A percentile compares a stretch with the other conserved stretches of the same genome.
These are phyloP conservation scores for Hyaloperonospora brassicae DNA, from an alignment of 352 stramenopile genomes.

Conservation along the genomic window DNA sequence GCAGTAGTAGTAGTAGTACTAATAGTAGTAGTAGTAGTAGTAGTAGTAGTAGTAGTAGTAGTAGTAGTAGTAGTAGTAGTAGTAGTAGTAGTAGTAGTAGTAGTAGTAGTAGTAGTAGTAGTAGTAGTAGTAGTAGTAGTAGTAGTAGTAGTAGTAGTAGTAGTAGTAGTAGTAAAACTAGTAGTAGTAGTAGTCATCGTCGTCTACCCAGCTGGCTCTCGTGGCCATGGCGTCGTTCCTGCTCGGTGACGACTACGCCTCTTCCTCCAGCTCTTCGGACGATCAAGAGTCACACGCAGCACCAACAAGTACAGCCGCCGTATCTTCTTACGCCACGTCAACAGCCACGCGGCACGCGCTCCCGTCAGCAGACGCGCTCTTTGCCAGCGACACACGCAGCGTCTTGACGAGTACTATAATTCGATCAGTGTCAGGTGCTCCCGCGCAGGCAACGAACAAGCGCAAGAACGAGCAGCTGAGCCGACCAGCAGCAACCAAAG, in stretches of 20 bases:
- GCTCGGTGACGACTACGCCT: constrained; percentile 58
- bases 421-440: neutral
- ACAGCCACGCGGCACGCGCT: constrained; percentile 7
- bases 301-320: neutral
- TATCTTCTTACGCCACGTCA: neutral
- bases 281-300: constrained; percentile 14
- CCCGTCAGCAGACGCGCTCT: constrained; percentile 43
- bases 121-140: too few species aligned
- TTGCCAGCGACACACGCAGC: constrained; percentile 30
- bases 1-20: too few species aligned
- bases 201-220: too few species aligned
- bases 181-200: too few species aligned
- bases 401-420: constrained; percentile 10
- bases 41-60: too few species aligned
- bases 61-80: too few species aligned
- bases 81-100: too few species aligned
- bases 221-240: constrained; percentile 33
- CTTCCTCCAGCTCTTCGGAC: constrained; percentile 30
- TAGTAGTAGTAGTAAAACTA: too few species aligned
- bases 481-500: constrained; percentile 17
- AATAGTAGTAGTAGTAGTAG: too few species aligned
- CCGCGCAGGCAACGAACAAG: constrained; percentile 13
- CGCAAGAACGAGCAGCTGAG: constrained; percentile 19
- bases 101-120: too few species aligned
- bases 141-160: too few species aligned